These are phyloP conservation scores for Microbotryum scabiosae DNA, from an alignment of 1,284 basidiomycete species.

Conservation along the genomic window DNA sequence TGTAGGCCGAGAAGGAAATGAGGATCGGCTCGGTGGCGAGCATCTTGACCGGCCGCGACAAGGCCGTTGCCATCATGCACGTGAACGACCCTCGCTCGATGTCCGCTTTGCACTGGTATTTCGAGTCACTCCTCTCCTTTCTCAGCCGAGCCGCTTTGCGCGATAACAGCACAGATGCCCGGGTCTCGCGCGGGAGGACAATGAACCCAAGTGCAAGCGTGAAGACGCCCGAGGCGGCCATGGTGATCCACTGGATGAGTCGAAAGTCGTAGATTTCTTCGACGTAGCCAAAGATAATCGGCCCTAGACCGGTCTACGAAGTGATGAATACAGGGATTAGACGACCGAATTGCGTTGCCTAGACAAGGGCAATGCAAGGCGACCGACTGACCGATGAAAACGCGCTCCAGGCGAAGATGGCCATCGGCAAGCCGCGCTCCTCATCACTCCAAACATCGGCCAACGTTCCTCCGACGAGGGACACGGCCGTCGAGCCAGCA, in stretches of 20 bases:
- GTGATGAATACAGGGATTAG: neutral
- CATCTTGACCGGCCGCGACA: slow-evolving; percentile 36
- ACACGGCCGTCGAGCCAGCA: slow-evolving; percentile 55
- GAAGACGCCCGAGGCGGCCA: slow-evolving; percentile 17
- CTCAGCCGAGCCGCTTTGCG: slow-evolving; percentile 30
- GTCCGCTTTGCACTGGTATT: slow-evolving; percentile 38
- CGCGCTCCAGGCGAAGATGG: slow-evolving; percentile 49
- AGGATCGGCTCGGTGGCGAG: slow-evolving; percentile 30
- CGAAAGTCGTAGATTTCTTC: slow-evolving; percentile 17
- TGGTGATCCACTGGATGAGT: slow-evolving; percentile 44
- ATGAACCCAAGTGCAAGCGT: slow-evolving; percentile 14
- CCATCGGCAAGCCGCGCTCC: slow-evolving; percentile 52
- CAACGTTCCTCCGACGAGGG: slow-evolving; percentile 39
- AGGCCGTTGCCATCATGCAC: slow-evolving; percentile 37
- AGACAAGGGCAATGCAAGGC: neutral
- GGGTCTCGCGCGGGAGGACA: slow-evolving; percentile 24
- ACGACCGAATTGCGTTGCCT: neutral
- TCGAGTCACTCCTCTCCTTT: slow-evolving; percentile 35
- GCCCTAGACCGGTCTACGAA: slow-evolving; percentile 16
- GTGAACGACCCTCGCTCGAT: slow-evolving; percentile 36
- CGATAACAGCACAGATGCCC: slow-evolving; percentile 31
- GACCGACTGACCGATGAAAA: slow-evolving; percentile 9
- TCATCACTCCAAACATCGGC: slow-evolving; percentile 37
- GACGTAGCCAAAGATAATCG: slow-evolving; percentile 25
- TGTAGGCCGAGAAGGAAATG: slow-evolving; percentile 23